Percentiles rank a stretch among this genome's conserved stretches.
Evolutionary conservation across 441 rosid species (phyloP).

Genomic region (Adansonia rubrostipa): DNA sequence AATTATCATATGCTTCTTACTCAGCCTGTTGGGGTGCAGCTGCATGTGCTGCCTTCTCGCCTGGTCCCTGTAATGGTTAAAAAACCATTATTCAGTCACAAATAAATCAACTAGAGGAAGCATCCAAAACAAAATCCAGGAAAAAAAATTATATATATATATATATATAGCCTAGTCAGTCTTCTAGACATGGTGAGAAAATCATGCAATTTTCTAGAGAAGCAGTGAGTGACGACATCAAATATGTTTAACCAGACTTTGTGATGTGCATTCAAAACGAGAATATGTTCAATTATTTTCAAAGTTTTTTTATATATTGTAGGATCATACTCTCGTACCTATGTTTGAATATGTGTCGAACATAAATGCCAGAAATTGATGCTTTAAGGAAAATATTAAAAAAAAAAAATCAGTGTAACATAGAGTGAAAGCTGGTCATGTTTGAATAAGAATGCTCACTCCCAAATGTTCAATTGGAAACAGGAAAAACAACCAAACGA

Average conservation of each 20-base stretch:
- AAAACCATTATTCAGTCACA: not conserved
- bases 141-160: too few relatives aligned
- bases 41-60: slow-evolving; percentile 42
- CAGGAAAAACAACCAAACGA: not conserved
- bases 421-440: not conserved
- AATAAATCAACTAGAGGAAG: not conserved
- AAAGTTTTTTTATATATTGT: too few relatives aligned
- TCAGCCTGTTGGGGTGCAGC: slow-evolving; percentile 45
- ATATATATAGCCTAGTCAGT: not conserved
- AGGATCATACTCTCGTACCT: too few relatives aligned
- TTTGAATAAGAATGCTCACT: not conserved
- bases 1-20: slow-evolving; percentile 29
- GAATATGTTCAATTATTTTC: too few relatives aligned
- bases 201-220: not conserved
- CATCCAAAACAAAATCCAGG: not conserved
- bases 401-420: too few relatives aligned
- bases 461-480: not conserved
- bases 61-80: slow-evolving; percentile 43
- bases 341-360: too few relatives aligned
- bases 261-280: too few relatives aligned
- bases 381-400: too few relatives aligned
- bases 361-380: too few relatives aligned
- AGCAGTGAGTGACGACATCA: not conserved
- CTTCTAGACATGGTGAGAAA: not conserved
- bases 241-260: too few relatives aligned